Evolutionary conservation across 768 basidiomycete genomes (phyloP), one percentile per base, ranked within the genome.

Genomic region (Tulasnella sp.): DNA sequence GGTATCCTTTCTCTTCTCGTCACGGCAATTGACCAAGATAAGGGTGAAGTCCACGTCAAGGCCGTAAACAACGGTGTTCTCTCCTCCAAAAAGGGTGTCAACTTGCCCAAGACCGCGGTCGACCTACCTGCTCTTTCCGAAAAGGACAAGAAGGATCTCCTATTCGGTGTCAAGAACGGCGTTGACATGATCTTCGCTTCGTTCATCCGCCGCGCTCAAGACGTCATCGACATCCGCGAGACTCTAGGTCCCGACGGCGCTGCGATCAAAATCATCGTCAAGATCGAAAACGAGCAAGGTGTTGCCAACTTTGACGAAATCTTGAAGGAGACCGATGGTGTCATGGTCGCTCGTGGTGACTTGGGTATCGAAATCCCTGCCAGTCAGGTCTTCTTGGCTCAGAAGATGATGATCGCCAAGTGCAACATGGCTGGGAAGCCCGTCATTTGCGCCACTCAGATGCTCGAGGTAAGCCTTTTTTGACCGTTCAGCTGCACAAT

Each of bases 361-460:
- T 89, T 99, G 73, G 98, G 98, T 84, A 99, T 99, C 82, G 98
- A 99, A 86, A 99, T 99, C 82, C 98, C 98, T n/a, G 95, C 98
- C 67, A 93, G 92, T 82, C 98, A 99, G 83, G 98, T 99, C 69
- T 99, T 99, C 89, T 88, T 99, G 82, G 98, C 98, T 10, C 98
- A 99, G 85, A 99, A 99, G 88, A 99, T 99, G 97, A 99, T 99
- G 96, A 99, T 99, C 82, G 91, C 97, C 79, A 99, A 99, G 87
- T 98, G 96, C 87, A 98, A 98, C 88, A 93, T 97, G 83, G 91
- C 90, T 76, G 98, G 98, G 82, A 99, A 99, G 88, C 96, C 98
- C 57, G 93, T 94, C 83, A 99, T 99, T 83, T 96, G 98, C 80
- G 98, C 98, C 13, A 99, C 98, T 18, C 97, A 99, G 85, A 99